These are phyloP conservation scores for Rhamnella rubrinervis DNA, from an alignment of 331 rosid genomes.

Conservation along the genomic window DNA sequence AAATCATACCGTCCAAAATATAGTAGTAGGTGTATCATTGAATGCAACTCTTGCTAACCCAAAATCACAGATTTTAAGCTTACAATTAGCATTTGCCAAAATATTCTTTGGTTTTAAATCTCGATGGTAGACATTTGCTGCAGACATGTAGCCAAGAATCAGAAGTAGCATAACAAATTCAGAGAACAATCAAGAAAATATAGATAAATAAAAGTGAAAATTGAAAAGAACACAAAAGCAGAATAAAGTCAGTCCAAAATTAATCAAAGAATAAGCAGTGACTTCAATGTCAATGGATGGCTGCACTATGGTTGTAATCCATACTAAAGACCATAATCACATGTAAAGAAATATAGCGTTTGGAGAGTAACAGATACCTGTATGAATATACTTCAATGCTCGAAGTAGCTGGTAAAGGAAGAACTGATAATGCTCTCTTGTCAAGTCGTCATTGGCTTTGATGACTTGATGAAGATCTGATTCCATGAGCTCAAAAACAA, in stretches of 20 bases:
- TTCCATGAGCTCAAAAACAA: conserved; percentile 95
- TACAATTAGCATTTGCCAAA: conserved; percentile 91
- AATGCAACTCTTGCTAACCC: conserved; percentile 92
- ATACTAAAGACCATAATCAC: not conserved
- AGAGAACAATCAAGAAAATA: not conserved
- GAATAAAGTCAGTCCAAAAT: no score
- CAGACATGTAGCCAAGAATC: conserved; percentile 36
- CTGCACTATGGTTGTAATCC: not conserved
- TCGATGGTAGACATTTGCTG: conserved; percentile 92
- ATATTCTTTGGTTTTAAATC: conserved; percentile 92
- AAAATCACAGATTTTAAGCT: conserved; percentile 89
- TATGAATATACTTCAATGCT: conserved; percentile 89
- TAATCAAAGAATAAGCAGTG: not conserved
- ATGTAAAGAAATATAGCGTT: not conserved
- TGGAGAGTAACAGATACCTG: conserved; percentile 45
- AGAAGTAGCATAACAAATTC: conserved; percentile 11
- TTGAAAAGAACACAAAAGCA: not conserved
- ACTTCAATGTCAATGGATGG: not conserved
- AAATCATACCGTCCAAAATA: conserved; percentile 83
- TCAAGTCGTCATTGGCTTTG: conserved; percentile 84
- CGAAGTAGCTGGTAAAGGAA: conserved; percentile 95
- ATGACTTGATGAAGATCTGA: conserved; percentile 98
- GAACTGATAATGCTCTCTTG: conserved; percentile 90
- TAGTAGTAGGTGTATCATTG: conserved; percentile 75
- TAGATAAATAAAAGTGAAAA: not conserved